Evolutionary conservation across 345 rosid genomes (phyloP), one percentile per base, ranked within the genome.

Genomic region (Populus deltoides): DNA sequence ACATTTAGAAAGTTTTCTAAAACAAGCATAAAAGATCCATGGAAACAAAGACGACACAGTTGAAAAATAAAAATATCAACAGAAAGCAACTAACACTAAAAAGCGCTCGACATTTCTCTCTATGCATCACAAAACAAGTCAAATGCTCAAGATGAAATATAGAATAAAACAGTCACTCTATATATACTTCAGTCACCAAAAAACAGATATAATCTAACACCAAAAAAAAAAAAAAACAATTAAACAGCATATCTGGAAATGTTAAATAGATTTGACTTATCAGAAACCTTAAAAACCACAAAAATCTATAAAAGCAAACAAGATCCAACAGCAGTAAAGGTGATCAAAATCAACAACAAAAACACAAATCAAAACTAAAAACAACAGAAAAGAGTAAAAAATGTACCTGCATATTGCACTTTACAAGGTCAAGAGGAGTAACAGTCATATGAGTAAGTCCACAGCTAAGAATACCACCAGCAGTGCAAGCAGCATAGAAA

Each of bases 381-480:
- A 31, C n/a, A 2, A 20, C 38, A 63, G 36, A 22, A 33, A 29
- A 31, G 25, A 71, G 18, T 15, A 31, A 47, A 16, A 7, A 59
- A 17, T n/a, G 17, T 62, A 94, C 99, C 97, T 97, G 99, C 98
- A 97, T 97, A 82, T 97, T 97, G 75, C 99, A 94, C 88, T 97
- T 97, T 91, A 97, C 97, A 39, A 94, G 97, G 81, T 97, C 99
- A 76, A 97, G 99, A 76, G 99, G 99, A 75, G 99, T 97, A 77
- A 97, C 92, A 59, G 93, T 29, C 97, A 49, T 97, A 85, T 97
- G 99, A 82, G 99, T 97, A 51, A 90, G 89, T 62, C 99, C 99
- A 70, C 98, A 97, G 90, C 99, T 88, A 78, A 97, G 86, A 61
- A 92, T 90, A 33, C 99, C 99, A 16, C 98, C 99, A 55, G 71